Evolutionary conservation across 805 yeast genomes (phyloP), one percentile per base, ranked within the genome.

Genomic region (Isabelozyma heimii): DNA sequence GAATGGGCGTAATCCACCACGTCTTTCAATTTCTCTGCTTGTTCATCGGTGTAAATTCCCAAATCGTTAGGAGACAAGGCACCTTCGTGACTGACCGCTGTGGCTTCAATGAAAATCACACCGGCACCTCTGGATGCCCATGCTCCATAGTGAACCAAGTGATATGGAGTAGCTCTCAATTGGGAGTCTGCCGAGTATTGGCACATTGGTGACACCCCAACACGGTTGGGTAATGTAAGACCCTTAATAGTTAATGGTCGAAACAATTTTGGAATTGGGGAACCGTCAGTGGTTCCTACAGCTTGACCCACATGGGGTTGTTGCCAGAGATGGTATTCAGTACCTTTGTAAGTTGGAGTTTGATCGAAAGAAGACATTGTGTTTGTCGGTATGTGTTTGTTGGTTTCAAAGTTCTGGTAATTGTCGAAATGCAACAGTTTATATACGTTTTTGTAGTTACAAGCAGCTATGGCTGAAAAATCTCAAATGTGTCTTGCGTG

Each of bases 181-280:
- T 78, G 63, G 20, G 54, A 53, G 2, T 59, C 53, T 2, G 78
- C 72, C 5, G 83, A 73, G 59, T 80, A 80, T 44, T 69, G 75
- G 57, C 83, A 77, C 83, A 80, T 78, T 42, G 84, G 84, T 0
- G 84, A 72, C 16, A 81, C 80, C 44, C 82, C 82, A 27, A 81
- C 59, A 51, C 87, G 66, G 59, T 83, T 83, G 12, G 69, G 73
- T 16, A 82, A 59, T 1, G 64, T 60, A 45, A 74, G 42, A n/a
- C 61, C 64, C 24, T 72, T 66, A 47, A 80, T 67, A 14, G 61
- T 66, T 42, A 80, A 54, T 0, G 83, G 82, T 37, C 63, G 59
- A 59, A 80, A 80, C 9, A 75, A 55, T 42, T 50, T 56, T 2
- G 83, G 82, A 16, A 57, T 51, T 12, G 15, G 20, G 10, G 53